phyloP scores from a whole-genome alignment of 768 basidiomycete genomes.

The Exidia glandulosa region DNA sequence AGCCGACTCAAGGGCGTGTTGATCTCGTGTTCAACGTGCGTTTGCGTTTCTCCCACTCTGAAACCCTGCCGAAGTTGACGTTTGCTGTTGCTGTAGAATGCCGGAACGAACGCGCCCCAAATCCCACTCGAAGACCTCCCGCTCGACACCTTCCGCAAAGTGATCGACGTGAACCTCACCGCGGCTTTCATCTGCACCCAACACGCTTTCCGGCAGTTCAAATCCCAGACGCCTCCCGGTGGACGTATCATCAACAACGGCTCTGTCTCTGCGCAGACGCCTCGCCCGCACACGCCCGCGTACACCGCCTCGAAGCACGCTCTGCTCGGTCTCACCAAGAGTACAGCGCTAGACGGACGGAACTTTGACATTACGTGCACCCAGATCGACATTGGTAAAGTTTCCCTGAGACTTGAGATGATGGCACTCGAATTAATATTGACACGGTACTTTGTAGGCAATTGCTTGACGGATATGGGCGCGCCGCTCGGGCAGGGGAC shows the following conservation, averaged over 20 bases:
- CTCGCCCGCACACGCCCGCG: conserved; percentile 49
- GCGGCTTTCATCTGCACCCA: conserved; percentile 69
- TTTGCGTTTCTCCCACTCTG: background rate
- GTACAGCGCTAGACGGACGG: conserved; percentile 66
- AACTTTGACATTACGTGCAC: conserved; percentile 62
- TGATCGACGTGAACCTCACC: conserved; percentile 61
- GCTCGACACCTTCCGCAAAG: conserved; percentile 48
- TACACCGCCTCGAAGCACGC: conserved; percentile 80
- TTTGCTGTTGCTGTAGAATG: background rate
- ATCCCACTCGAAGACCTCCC: conserved; percentile 49
- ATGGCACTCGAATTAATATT: background rate
- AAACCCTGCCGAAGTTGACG: background rate
- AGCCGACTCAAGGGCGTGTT: background rate
- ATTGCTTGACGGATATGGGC: conserved; percentile 57
- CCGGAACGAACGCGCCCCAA: background rate
- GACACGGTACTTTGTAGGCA: conserved; percentile 32
- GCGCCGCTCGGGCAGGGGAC: conserved; percentile 35
- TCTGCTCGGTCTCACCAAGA: conserved; percentile 64
- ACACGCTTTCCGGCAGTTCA: conserved; percentile 66
- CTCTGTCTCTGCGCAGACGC: conserved; percentile 59
- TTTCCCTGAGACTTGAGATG: too few relatives aligned
- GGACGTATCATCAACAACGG: conserved; percentile 82
- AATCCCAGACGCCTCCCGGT: conserved; percentile 57
- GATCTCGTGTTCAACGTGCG: background rate
- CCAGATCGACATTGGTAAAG: conserved; percentile 70